Conservation (phyloP, 768 basidiomycete genomes). For the Boletus vinaceobasis region DNA sequence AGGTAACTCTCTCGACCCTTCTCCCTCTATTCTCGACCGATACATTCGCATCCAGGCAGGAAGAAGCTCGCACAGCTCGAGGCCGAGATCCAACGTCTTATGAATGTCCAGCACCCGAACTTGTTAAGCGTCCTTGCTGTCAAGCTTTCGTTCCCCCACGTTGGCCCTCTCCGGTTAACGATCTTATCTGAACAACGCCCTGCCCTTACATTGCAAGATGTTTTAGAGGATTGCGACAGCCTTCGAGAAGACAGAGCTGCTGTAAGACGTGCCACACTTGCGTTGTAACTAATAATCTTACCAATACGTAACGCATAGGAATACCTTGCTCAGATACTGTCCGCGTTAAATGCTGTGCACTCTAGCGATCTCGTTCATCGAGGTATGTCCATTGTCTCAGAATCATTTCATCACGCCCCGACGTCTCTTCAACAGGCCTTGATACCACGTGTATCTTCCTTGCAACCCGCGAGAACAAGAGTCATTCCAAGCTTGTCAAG, state of each 20-base stretch:
- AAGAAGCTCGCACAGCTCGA: conserved; percentile 71
- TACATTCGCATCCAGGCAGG: conserved; percentile 37
- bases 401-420: background rate
- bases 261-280: conserved; percentile 37
- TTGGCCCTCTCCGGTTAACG: conserved; percentile 51
- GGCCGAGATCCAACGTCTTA: conserved; percentile 60
- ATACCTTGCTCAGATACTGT: conserved; percentile 70
- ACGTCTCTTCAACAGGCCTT: conserved; percentile 42
- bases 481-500: conserved; percentile 66
- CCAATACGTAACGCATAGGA: conserved; percentile 44
- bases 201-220: conserved; percentile 61
- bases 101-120: conserved; percentile 58
- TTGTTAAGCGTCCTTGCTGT: conserved; percentile 66
- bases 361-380: conserved; percentile 66
- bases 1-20: conserved; percentile 34
- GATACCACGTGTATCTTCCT: conserved; percentile 60
- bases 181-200: conserved; percentile 74
- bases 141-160: conserved; percentile 53
- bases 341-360: conserved; percentile 67
- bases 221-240: conserved; percentile 73
- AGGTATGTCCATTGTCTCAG: conserved; percentile 35
- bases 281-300: background rate
- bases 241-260: conserved; percentile 69
- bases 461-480: conserved; percentile 44
- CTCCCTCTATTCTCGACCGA: background rate